phyloP scores from a whole-genome alignment of 2,329 filamentous ascomycete species.

The Fusarium pseudoanthophilum region DNA sequence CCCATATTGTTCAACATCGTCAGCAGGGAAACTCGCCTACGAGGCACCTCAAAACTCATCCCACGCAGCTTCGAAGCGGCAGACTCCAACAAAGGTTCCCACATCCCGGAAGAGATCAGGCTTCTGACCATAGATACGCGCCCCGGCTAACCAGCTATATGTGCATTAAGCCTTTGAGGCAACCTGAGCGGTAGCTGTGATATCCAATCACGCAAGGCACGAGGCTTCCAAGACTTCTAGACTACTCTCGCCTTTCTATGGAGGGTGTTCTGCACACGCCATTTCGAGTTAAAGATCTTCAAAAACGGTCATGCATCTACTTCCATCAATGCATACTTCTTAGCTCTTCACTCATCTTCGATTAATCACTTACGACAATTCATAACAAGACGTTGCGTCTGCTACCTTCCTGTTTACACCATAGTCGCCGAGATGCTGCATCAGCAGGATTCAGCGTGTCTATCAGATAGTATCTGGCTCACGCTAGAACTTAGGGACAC shows the following conservation, averaged over 20 bases:
- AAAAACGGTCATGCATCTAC: not conserved
- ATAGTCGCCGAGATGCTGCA: not conserved
- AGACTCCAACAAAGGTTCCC: slow-evolving; percentile 21
- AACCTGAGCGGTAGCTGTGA: not conserved
- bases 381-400: not conserved
- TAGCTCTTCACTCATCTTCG: not conserved
- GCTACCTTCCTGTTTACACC: slow-evolving; percentile 15
- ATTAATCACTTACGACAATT: not conserved
- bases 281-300: not conserved
- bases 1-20: slow-evolving; percentile 9
- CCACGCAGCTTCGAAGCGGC: not conserved
- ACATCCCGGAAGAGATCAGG: not conserved
- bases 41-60: not conserved
- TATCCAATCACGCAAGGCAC: not conserved
- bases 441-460: not conserved
- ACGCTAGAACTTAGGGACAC: not conserved
- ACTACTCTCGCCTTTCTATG: not conserved
- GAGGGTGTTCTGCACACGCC: slow-evolving; percentile 8
- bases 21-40: not conserved
- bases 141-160: not conserved
- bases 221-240: slow-evolving; percentile 13
- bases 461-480: not conserved
- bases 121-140: not conserved
- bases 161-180: not conserved
- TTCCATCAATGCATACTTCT: not conserved